A percentile compares a stretch with the other conserved stretches of the same genome.
These are phyloP conservation scores for Gomphus bonarii DNA, from an alignment of 1,284 basidiomycete species.

Conservation along the genomic window DNA sequence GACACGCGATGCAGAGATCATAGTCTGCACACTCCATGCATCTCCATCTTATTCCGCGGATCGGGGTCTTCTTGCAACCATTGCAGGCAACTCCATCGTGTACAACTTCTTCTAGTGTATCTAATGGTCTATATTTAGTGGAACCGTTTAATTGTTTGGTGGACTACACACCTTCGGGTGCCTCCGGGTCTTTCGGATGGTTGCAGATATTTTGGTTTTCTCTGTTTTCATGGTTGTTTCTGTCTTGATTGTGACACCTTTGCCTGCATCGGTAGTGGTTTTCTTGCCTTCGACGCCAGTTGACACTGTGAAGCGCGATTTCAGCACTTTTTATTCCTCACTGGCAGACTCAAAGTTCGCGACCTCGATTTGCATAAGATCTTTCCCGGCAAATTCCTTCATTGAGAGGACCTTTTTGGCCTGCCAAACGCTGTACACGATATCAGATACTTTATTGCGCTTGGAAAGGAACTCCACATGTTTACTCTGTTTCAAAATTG, in stretches of 20 bases:
- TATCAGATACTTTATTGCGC: background rate
- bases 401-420: slow-evolving; percentile 24
- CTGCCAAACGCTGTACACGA: slow-evolving; percentile 17
- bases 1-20: slow-evolving; percentile 15
- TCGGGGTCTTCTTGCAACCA: background rate
- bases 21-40: slow-evolving; percentile 13
- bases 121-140: background rate
- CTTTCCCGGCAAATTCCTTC: slow-evolving; percentile 25
- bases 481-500: slow-evolving; percentile 32
- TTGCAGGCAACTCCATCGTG: background rate
- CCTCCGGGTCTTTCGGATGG: too few species aligned
- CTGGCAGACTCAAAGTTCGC: background rate
- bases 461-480: background rate
- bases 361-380: slow-evolving; percentile 23
- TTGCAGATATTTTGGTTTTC: too few species aligned
- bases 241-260: too few species aligned
- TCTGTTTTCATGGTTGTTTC: too few species aligned
- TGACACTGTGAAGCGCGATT: background rate
- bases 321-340: background rate
- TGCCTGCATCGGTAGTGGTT: too few species aligned
- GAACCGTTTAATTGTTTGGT: background rate
- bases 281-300: too few species aligned
- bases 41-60: slow-evolving; percentile 13
- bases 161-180: too few species aligned
- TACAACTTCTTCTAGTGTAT: background rate